A percentile compares a stretch with the other conserved stretches of the same genome.
Evolutionary conservation across 176 grass and related monocot species (phyloP).

Genomic region (Zea luxurians): DNA sequence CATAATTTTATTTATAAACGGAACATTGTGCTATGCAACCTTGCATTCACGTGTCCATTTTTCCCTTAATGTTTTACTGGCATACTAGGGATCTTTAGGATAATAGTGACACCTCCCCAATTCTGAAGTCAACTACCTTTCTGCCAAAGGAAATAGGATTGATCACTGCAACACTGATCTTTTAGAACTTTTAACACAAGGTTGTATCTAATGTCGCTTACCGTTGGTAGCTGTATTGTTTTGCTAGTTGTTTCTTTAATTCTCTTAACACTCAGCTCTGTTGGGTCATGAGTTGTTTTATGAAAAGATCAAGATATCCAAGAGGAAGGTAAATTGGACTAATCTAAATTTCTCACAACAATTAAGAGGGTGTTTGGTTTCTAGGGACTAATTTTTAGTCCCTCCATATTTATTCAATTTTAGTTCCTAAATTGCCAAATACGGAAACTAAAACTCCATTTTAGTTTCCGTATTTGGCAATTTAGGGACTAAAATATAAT

Average conservation of each 20-base stretch:
- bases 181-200: constrained; percentile 4
- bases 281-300: neutral
- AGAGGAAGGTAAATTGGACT: no score
- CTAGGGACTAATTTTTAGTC: no score
- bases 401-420: no score
- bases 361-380: no score
- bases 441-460: no score
- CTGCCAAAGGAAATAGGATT: neutral
- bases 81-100: neutral
- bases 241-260: neutral
- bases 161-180: constrained; percentile 5
- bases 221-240: neutral
- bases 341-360: no score
- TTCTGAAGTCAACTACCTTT: constrained; percentile 11
- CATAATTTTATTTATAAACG: neutral
- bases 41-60: neutral
- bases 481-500: no score
- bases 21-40: neutral
- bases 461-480: no score
- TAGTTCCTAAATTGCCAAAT: no score
- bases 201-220: neutral
- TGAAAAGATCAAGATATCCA: no score
- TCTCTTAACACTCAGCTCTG: neutral
- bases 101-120: neutral
- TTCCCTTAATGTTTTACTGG: neutral